Conservation (phyloP, 192 early-diverging fungal genomes). For the Coemansia sp. region DNA sequence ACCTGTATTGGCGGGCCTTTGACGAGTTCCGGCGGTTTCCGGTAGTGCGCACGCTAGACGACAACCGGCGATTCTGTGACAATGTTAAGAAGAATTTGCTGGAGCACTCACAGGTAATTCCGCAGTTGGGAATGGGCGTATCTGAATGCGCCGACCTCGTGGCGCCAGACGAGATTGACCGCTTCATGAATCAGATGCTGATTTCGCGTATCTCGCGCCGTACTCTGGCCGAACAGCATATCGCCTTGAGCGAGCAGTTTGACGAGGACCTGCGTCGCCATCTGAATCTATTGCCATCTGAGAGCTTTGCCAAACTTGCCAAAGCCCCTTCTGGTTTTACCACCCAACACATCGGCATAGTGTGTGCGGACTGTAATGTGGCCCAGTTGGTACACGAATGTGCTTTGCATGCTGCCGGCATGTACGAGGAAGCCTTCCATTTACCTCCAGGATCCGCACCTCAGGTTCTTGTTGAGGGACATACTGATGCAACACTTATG, state of each 20-base stretch:
- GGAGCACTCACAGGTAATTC: conserved; percentile 82
- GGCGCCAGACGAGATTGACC: conserved; percentile 62
- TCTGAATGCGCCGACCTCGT: conserved; percentile 76
- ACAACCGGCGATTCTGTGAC: conserved; percentile 80
- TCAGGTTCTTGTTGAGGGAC: conserved; percentile 72
- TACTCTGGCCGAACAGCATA: conserved; percentile 91
- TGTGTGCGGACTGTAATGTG: conserved; percentile 39
- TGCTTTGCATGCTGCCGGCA: conserved; percentile 37
- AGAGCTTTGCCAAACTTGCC: conserved; percentile 47
- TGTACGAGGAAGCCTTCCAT: conserved; percentile 44
- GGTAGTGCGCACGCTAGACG: conserved; percentile 71
- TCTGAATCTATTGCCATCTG: conserved; percentile 17
- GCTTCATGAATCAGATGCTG: conserved; percentile 89
- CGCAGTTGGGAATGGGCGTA: conserved; percentile 84
- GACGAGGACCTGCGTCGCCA: conserved; percentile 44
- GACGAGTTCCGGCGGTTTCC: conserved; percentile 73
- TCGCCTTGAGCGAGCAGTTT: conserved; percentile 71
- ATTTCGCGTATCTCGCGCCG: conserved; percentile 85
- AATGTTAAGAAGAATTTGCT: conserved; percentile 70
- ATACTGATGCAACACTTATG: conserved; percentile 71
- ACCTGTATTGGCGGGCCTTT: conserved; percentile 93
- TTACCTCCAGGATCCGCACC: conserved; percentile 61
- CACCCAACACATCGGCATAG: conserved; percentile 55
- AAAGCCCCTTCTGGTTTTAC: conserved; percentile 55
- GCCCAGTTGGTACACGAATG: conserved; percentile 57